Conservation (phyloP, 2,329 filamentous ascomycete genomes). For the Metarhizium brunneum region DNA sequence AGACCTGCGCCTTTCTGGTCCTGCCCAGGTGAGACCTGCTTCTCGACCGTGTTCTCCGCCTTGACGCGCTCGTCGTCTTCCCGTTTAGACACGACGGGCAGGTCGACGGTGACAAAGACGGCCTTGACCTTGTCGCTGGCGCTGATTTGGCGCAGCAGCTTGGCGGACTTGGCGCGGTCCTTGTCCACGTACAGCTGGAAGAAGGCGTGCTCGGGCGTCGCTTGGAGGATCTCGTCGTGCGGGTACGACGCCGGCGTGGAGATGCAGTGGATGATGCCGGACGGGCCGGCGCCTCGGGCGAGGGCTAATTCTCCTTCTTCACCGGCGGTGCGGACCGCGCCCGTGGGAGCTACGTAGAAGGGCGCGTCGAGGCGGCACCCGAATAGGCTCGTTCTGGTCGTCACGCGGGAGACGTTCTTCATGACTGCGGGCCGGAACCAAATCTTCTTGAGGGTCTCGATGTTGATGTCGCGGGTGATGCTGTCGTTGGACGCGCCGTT, state of each 20-base stretch:
- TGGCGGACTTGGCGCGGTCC: constrained; percentile 39
- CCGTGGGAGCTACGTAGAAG: constrained; percentile 14
- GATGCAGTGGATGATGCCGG: constrained; percentile 47
- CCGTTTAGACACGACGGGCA: constrained; percentile 46
- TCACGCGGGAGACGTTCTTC: constrained; percentile 11
- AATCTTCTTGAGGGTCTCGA: constrained; percentile 9
- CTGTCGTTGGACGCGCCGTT: constrained; percentile 16
- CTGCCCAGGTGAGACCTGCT: constrained; percentile 33
- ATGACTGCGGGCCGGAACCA: constrained; percentile 17
- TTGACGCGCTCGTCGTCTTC: constrained; percentile 36
- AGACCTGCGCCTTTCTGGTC: constrained; percentile 46
- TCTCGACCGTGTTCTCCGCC: constrained; percentile 21
- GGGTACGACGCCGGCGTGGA: constrained; percentile 54
- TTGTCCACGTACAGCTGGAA: constrained; percentile 57
- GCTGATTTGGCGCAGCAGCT: constrained; percentile 34
- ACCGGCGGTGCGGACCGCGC: constrained; percentile 8
- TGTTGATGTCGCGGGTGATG: constrained; percentile 15
- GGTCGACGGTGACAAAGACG: constrained; percentile 50
- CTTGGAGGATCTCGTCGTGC: constrained; percentile 39
- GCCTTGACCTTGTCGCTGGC: constrained; percentile 37
- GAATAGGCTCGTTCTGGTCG: constrained; percentile 10
- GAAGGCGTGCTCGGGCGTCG: constrained; percentile 23
- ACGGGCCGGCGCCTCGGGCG: constrained; percentile 8
- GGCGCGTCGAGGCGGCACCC: constrained; percentile 13
- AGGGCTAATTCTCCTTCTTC: constrained; percentile 13